Evolutionary conservation across 2,329 filamentous ascomycete species (phyloP).

Genomic region (Emericellopsis atlantica): DNA sequence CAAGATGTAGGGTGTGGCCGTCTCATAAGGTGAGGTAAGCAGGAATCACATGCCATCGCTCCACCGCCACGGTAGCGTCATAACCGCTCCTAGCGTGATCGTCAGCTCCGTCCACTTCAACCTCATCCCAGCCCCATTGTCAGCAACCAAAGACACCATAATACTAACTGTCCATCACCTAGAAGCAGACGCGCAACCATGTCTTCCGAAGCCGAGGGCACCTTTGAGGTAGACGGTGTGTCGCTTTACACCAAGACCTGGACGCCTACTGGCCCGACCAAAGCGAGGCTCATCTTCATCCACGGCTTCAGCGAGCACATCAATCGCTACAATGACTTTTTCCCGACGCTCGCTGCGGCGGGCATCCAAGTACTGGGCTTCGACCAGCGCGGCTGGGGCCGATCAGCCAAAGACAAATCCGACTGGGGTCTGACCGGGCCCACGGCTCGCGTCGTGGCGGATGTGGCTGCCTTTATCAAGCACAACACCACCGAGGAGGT

Average conservation of each 20-base stretch:
- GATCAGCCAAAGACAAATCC: conserved; percentile 45
- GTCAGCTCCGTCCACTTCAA: too few relatives aligned
- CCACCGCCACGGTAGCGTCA: too few relatives aligned
- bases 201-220: conserved; percentile 33
- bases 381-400: conserved; percentile 86
- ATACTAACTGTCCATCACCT: too few relatives aligned
- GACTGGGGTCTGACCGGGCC: conserved; percentile 63
- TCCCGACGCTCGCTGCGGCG: conserved; percentile 52
- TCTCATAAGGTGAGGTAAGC: too few relatives aligned
- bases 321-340: conserved; percentile 64
- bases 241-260: conserved; percentile 45
- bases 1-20: too few relatives aligned
- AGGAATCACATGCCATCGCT: too few relatives aligned
- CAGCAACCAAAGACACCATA: too few relatives aligned
- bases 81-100: too few relatives aligned
- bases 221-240: conserved; percentile 26
- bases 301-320: conserved; percentile 87
- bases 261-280: conserved; percentile 43
- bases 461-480: conserved; percentile 66
- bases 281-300: conserved; percentile 67
- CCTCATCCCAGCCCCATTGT: too few relatives aligned
- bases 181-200: conserved; percentile 10
- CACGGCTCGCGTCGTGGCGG: conserved; percentile 59
- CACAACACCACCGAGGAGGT: conserved; percentile 34
- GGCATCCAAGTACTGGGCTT: conserved; percentile 68